Percentiles rank a stretch among this genome's conserved stretches.
Conservation (phyloP, 2,329 filamentous ascomycete species). For the Chaetomium sp. region DNA sequence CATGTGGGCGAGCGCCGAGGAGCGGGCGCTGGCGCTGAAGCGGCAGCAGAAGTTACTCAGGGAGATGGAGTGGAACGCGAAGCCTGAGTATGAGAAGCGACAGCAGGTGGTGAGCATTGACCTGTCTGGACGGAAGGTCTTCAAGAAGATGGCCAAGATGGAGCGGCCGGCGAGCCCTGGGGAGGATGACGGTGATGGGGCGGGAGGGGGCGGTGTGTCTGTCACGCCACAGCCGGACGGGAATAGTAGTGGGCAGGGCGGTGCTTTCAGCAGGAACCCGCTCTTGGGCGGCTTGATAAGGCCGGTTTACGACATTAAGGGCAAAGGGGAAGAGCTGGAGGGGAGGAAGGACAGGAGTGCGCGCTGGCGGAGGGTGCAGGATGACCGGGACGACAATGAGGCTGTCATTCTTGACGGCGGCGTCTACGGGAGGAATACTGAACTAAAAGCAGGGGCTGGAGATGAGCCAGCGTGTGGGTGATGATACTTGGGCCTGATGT, state of each 20-base stretch:
- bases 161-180: slow-evolving; percentile 61
- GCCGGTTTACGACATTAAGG: slow-evolving; percentile 60
- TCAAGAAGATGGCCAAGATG: slow-evolving; percentile 68
- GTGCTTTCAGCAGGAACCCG: slow-evolving; percentile 69
- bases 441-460: slow-evolving; percentile 19
- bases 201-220: slow-evolving; percentile 38
- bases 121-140: slow-evolving; percentile 73
- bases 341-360: slow-evolving; percentile 48
- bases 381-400: slow-evolving; percentile 62
- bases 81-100: slow-evolving; percentile 87
- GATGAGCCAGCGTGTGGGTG: slow-evolving; percentile 49
- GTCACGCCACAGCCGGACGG: slow-evolving; percentile 41
- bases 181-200: slow-evolving; percentile 42
- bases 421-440: slow-evolving; percentile 45
- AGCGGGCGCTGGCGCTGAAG: slow-evolving; percentile 80
- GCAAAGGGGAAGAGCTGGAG: slow-evolving; percentile 50
- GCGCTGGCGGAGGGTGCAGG: slow-evolving; percentile 63
- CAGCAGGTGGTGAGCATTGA: slow-evolving; percentile 84
- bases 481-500: neutral
- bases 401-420: slow-evolving; percentile 61
- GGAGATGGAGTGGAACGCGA: slow-evolving; percentile 83
- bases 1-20: slow-evolving; percentile 83
- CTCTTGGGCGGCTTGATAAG: slow-evolving; percentile 66
- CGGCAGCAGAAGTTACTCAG: slow-evolving; percentile 80
- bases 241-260: slow-evolving; percentile 41